A percentile compares a stretch with the other conserved stretches of the same genome.
Conservation (phyloP, 306 rosid genomes). For the Dryas drummondii region DNA sequence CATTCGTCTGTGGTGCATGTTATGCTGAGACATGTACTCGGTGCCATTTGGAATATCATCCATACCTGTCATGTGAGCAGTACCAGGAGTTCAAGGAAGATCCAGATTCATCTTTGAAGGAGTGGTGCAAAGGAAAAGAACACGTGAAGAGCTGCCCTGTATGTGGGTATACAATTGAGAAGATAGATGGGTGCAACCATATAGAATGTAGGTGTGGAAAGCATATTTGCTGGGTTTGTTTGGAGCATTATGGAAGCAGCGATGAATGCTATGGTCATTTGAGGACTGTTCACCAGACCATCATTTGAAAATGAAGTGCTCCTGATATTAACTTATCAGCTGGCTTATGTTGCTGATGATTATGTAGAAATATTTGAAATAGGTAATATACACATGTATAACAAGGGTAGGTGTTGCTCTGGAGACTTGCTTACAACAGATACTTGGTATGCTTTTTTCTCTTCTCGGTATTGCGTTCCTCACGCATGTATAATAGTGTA, state of each 20-base stretch:
- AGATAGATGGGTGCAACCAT: slow-evolving; percentile 91
- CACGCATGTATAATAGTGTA: neutral
- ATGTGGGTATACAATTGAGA: slow-evolving; percentile 74
- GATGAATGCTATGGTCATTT: slow-evolving; percentile 77
- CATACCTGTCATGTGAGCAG: slow-evolving; percentile 68
- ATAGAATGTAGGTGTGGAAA: slow-evolving; percentile 80
- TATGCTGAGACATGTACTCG: slow-evolving; percentile 75
- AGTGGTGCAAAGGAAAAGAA: slow-evolving; percentile 78
- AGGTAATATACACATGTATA: neutral
- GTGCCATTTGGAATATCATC: slow-evolving; percentile 90
- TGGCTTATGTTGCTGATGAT: slow-evolving; percentile 9
- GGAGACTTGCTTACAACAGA: neutral
- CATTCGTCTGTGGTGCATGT: slow-evolving; percentile 83
- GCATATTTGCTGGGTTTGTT: slow-evolving; percentile 92
- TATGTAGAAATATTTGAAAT: neutral
- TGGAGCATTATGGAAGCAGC: slow-evolving; percentile 51
- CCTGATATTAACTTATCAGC: neutral
- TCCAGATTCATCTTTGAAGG: slow-evolving; percentile 74
- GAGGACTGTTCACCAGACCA: slow-evolving; percentile 57
- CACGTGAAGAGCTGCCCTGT: slow-evolving; percentile 70
- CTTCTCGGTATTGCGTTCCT: neutral
- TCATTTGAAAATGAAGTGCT: slow-evolving; percentile 35
- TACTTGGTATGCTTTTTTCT: neutral
- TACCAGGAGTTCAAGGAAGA: slow-evolving; percentile 76
- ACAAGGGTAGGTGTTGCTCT: neutral